Base-by-base conservation (phyloP, 768 basidiomycete species). In the Amanita pseudoporphyria region DNA sequence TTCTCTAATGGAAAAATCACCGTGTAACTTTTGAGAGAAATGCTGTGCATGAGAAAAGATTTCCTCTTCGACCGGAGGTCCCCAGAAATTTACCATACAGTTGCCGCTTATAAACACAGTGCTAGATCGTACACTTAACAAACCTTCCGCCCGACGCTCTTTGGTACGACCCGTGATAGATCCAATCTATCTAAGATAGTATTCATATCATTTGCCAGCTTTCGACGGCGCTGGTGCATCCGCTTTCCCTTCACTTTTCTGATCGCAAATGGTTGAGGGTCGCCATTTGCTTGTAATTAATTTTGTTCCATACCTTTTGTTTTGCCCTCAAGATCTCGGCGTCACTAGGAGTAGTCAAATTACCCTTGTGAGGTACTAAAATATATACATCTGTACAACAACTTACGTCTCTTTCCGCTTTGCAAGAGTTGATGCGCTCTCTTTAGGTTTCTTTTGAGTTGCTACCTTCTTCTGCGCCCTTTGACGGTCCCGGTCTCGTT, bases 351-450 rank as follows among this genome's bases (percentile, higher is more conserved):
- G 53, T 41, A 51, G 44, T 59, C 61, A 53, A 55, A 55, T 55
- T 57, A 59, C 49, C 57, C 55, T 51, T 55, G 54, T 48, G 52
- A 52, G 18, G 52, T 38, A 33, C 37, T 43, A 30, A 31, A 35
- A n/a, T 45, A 39, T 45, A 19, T 32, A 40, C 49, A 54, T 49
- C 21, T 35, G 35, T 14, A 45, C 6, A 45, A 36, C 10, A 47
- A 78, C 84, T 67, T 69, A 88, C 87, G 69, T 71, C 69, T 88
- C 86, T 67, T 81, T 84, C 58, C 87, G 78, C 65, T 84, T 81
- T 44, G 78, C 74, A 32, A 89, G 71, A 41, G 42, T 68, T 1
- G 70, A 53, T 9, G 74, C 79, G 57, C 82, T 85, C 64, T 87
- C 85, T 66, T 87, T 88, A 33, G 79, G 63, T 66, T 85, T 85